These are phyloP conservation scores for Neurospora pannonica DNA, from an alignment of 495 filamentous ascomycete species.

Conservation along the genomic window DNA sequence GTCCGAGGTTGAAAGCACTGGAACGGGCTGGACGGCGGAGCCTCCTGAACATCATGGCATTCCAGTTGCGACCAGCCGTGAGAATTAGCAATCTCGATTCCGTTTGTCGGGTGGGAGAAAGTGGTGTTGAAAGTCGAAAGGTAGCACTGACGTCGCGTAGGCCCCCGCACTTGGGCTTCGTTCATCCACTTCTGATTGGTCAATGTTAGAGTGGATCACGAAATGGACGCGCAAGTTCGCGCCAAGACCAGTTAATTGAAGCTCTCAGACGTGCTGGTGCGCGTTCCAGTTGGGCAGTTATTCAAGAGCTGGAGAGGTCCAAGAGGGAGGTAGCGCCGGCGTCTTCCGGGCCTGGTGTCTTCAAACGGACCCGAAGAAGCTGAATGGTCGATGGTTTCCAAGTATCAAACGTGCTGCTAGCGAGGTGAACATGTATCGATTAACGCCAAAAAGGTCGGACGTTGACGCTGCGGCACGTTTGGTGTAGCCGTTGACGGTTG, in stretches of 20 bases:
- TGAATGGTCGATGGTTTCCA: background rate
- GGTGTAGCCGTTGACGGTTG: background rate
- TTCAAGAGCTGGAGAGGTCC: background rate
- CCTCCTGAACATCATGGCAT: background rate
- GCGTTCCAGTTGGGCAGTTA: background rate
- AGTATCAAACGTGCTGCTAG: background rate
- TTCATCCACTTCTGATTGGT: background rate
- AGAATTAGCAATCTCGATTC: background rate
- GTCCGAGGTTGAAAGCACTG: background rate
- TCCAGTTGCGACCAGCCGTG: background rate
- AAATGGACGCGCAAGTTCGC: background rate
- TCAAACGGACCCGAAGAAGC: background rate
- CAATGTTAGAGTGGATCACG: background rate
- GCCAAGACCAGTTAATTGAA: background rate
- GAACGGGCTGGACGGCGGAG: background rate
- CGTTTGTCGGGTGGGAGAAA: background rate
- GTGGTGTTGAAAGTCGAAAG: background rate
- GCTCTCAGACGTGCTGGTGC: background rate
- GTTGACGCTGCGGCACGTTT: background rate
- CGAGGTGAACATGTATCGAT: background rate
- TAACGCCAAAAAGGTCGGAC: background rate
- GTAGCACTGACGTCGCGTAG: background rate
- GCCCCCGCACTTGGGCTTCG: background rate
- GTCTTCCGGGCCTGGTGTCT: background rate
- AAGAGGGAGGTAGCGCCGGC: background rate